Percentiles rank a stretch among this genome's conserved stretches.
phyloP scores from a whole-genome alignment of 1,139 yeast species.

The Saccharomyces hybrid region DNA sequence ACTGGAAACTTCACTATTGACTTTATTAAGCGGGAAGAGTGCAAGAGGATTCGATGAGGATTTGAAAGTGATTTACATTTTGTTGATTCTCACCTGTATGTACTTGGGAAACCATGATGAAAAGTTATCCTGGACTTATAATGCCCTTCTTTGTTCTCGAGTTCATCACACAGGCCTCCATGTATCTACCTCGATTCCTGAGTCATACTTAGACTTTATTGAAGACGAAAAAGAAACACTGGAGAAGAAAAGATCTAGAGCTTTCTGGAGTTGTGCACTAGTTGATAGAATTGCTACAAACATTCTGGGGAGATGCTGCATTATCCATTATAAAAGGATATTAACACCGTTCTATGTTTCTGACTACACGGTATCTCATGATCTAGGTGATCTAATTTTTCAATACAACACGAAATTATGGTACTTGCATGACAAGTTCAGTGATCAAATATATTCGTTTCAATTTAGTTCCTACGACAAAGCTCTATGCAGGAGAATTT shows the following conservation, averaged over 20 bases:
- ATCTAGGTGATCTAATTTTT: background rate
- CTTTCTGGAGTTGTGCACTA: background rate
- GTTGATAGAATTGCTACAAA: background rate
- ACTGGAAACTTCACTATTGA: background rate
- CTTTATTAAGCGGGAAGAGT: background rate
- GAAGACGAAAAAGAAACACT: background rate
- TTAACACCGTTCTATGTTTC: background rate
- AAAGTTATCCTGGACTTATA: background rate
- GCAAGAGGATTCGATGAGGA: background rate
- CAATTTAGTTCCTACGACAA: background rate
- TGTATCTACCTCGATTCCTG: background rate
- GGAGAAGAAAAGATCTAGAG: background rate
- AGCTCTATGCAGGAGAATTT: background rate
- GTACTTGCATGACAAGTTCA: background rate
- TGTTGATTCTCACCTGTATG: background rate
- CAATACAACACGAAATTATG: background rate
- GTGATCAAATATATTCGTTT: background rate
- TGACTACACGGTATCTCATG: background rate
- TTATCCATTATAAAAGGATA: background rate
- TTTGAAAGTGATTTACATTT: background rate
- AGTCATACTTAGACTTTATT: background rate
- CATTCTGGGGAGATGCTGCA: background rate
- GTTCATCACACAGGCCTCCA: background rate
- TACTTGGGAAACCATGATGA: background rate
- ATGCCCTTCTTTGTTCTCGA: background rate